Base-by-base conservation (phyloP, 371 early-diverging fungal genomes). In the Rhizopus microsporus region DNA sequence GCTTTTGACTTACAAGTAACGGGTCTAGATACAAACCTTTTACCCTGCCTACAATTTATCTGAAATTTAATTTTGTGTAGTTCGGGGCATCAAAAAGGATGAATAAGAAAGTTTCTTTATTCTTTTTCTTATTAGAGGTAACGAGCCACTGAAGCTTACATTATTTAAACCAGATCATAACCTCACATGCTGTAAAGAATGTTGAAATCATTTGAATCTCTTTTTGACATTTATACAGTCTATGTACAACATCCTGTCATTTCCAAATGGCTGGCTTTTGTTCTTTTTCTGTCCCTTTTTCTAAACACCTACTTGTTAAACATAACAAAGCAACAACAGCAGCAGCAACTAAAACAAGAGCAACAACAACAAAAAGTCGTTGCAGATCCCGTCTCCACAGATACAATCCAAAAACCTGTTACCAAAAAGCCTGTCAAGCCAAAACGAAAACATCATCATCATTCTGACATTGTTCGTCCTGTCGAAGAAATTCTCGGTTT, bases 301-400 rank as follows among this genome's bases (percentile, higher is more conserved):
- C 74, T 86, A 56, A 86, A 86, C 59, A 80, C 81, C 40, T 83
- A 82, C 42, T 65, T 86, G 44, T 79, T 83, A 50, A 83, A 84
- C 46, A 69, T 78, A 5, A 74, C 78, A 32, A 74, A 78, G 48
- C 79, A 81, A 55, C 77, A 78, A 43, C 64, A 49, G 23, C 37
- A 50, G 9, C 35, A 29, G 4, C 51, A 51, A 17, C 43, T 7
- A 7, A 16, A 46, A 15, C n/a, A 8, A 4, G 13, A 12, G 34
- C 46, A 53, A 57, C 33, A 15, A 12, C 31, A 23, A 2, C 23
- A 23, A 23, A 23, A 23, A 23, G 23, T 23, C 23, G 23, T 23
- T 23, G 23, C 23, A 23, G 23, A 23, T 0, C 23, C 23, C 2
- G 23, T 23, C 2, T 23, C 23, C 23, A 23, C 50, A 48, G 15